Evolutionary conservation across 2,329 filamentous ascomycete species (phyloP).

Genomic region (Phoma sp.): DNA sequence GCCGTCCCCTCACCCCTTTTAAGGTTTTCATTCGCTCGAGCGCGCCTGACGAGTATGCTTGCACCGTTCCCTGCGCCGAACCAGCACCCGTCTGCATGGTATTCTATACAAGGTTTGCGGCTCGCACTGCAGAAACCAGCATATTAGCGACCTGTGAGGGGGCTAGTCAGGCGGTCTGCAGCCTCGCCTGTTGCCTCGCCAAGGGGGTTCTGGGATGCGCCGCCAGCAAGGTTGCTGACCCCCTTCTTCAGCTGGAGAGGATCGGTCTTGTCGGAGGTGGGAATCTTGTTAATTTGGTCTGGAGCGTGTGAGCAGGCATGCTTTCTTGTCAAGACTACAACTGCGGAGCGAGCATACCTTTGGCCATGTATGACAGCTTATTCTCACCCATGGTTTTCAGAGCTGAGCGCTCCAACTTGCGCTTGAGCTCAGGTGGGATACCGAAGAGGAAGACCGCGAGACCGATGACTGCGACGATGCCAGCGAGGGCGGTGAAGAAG

Average conservation of each 20-base stretch:
- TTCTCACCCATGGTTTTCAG: conserved; percentile 61
- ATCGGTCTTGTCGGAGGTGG: conserved; percentile 46
- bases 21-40: conserved; percentile 30
- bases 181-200: conserved; percentile 47
- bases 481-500: conserved; percentile 42
- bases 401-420: conserved; percentile 53
- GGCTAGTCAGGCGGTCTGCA: conserved; percentile 43
- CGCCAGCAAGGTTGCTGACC: conserved; percentile 44
- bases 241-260: conserved; percentile 47
- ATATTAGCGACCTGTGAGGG: conserved; percentile 48
- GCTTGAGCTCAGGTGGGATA: conserved; percentile 55
- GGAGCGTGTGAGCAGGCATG: conserved; percentile 15
- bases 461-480: conserved; percentile 44
- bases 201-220: conserved; percentile 43
- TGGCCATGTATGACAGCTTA: conserved; percentile 52
- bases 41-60: conserved; percentile 22
- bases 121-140: conserved; percentile 28
- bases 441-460: conserved; percentile 56
- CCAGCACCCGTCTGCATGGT: conserved; percentile 19
- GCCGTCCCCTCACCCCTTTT: conserved; percentile 5
- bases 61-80: conserved; percentile 18
- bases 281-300: conserved; percentile 49
- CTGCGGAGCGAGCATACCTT: conserved; percentile 33
- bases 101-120: conserved; percentile 32
- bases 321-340: neutral